Base-by-base conservation (phyloP, 805 yeast species). In the Suhomyces pyralidae region DNA sequence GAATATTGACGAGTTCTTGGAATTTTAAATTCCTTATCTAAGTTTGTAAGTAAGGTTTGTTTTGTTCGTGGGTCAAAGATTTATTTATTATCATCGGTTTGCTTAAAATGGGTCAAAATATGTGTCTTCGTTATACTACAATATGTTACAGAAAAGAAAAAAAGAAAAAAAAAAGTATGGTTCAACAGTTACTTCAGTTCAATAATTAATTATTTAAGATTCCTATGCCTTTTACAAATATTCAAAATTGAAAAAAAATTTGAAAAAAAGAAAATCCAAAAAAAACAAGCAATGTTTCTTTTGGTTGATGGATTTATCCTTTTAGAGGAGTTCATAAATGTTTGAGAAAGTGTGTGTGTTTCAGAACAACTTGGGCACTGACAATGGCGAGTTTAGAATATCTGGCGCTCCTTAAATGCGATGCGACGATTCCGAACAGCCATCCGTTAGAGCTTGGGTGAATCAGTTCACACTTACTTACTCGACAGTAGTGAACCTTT, bases 1-100 rank as follows among this genome's bases (percentile, higher is more conserved):
- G 47, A 63, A 68, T 49, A 60, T 69, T 36, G 70, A 67, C 36
- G 72, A 69, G 53, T 69, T 64, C 53, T 68, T 69, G 59, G 63
- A 69, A 45, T 59, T 66, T 52, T 66, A 60, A 55, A 44, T 46
- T 15, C 19, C 30, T 26, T n/a, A 32, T 15, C 22, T 49, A 17
- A 25, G 3, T 45, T 45, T n/a, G 14, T n/a, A 24, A 6, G 15
- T 28, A 20, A 32, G 14, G 25, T 34, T 46, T 59, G 60, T 52
- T 51, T 45, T 49, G 57, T 56, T 55, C 50, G 48, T 48, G 57
- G 51, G 30, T 52, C 53, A 52, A 46, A 45, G 42, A 46, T 36
- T 51, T 38, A 44, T 57, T 55, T 54, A 49, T 47, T 48, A 14
- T 40, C 42, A 30, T 46, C 32, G 49, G 49, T 46, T 36, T 19